Evolutionary conservation across 108 stramenopile species (phyloP).

Genomic region (Epipyxis sp.): DNA sequence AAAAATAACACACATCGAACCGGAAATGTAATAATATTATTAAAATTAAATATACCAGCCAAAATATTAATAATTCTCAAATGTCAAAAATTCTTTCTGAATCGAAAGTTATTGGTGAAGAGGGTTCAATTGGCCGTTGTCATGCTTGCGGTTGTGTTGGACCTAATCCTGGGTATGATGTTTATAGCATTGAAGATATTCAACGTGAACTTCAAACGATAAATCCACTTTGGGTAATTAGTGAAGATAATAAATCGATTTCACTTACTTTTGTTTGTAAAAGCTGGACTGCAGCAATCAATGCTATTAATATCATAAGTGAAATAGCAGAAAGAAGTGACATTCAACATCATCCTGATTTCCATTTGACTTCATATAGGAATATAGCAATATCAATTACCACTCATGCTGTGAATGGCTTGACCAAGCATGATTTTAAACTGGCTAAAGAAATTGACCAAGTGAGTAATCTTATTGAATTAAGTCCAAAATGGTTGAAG

Average conservation of each 20-base stretch:
- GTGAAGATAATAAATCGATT: background rate
- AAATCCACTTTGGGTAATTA: background rate
- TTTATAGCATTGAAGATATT: background rate
- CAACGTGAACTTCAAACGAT: background rate
- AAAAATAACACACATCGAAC: too few species aligned
- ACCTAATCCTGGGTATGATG: slow-evolving; percentile 21
- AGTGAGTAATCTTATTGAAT: slow-evolving; percentile 56
- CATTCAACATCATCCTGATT: slow-evolving; percentile 78
- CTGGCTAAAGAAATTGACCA: slow-evolving; percentile 66
- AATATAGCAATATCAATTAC: slow-evolving; percentile 72
- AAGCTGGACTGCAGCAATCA: slow-evolving; percentile 1
- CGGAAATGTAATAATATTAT: too few species aligned
- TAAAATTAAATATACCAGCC: too few species aligned
- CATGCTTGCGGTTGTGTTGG: background rate
- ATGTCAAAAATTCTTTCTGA: too few species aligned
- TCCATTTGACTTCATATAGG: slow-evolving; percentile 81
- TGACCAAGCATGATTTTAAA: slow-evolving; percentile 75
- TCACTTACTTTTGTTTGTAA: background rate
- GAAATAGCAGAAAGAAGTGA: background rate
- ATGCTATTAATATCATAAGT: background rate
- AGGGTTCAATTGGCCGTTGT: background rate
- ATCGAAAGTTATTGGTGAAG: too few species aligned
- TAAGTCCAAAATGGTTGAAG: slow-evolving; percentile 78
- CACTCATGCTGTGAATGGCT: slow-evolving; percentile 72
- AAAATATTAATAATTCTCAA: too few species aligned